Evolutionary conservation across 225 moss, liverwort and hornwort species (phyloP), one percentile per base, ranked within the genome.

Genomic region (Polytrichum formosum): DNA sequence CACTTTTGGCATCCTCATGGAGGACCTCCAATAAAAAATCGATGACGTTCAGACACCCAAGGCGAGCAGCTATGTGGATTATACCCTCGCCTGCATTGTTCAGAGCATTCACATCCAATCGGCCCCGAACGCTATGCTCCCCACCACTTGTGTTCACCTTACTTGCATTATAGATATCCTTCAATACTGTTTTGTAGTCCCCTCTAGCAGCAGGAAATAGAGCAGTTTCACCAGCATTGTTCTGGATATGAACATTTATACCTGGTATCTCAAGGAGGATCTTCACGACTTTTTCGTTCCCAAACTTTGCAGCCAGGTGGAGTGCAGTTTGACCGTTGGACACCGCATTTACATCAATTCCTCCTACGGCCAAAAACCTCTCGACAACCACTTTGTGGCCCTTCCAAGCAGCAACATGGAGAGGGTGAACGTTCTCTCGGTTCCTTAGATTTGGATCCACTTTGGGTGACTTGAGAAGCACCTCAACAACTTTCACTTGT

Each of bases 131-230:
- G 5, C 27, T 26, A 63, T 26, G 25, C 23, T 58, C 23, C 21
- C 23, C 58, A 20, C 23, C 23, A 63, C 28, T 26, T 9, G 23
- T 20, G 27, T 26, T 26, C 25, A 63, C 28, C 63, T 28, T 63
- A 26, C 26, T 63, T 28, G 63, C 63, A 26, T 2, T 28, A 28
- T 63, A 63, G 27, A 63, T 26, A 26, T 26, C 28, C 28, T 28
- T 13, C 63, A 63, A 28, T 1, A 63, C 21, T 5, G 63, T 23
- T 63, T 63, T 63, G 63, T 63, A 4, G 18, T 63, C 28, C 28
- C 63, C 28, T 63, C 28, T 26, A 22, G 63, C 63, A 28, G 63
- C 63, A 63, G 17, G 18, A 26, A 26, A 63, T 63, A 81, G 23
- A 53, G 61, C 73, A 26, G 18, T 63, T 4, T 63, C 63, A 26